Percentiles rank a stretch among this genome's conserved stretches.
Conservation (phyloP, 2,329 filamentous ascomycete species). For the Ophiocordyceps robertsii region DNA sequence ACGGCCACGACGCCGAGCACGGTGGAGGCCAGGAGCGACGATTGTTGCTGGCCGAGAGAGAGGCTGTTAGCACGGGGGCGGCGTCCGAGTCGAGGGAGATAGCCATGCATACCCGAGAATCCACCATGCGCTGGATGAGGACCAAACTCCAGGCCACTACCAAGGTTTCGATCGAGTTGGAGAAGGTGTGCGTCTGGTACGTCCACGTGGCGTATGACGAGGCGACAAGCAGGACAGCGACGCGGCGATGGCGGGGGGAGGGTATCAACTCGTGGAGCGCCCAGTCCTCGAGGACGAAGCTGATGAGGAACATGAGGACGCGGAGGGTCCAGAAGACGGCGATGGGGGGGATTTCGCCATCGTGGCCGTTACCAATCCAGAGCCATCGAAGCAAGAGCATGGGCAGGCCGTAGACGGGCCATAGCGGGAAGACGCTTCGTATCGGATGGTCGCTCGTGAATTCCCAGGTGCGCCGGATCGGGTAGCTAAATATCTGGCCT, state of each 20-base stretch:
- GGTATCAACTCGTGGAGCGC: conserved; percentile 83
- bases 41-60: conserved; percentile 43
- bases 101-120: conserved; percentile 50
- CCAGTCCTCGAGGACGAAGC: conserved; percentile 97
- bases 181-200: conserved; percentile 96
- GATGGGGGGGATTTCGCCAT: conserved; percentile 66
- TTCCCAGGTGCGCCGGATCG: conserved; percentile 85
- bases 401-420: conserved; percentile 86
- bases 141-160: conserved; percentile 89
- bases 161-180: conserved; percentile 90
- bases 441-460: conserved; percentile 82
- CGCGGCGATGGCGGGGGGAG: conserved; percentile 55
- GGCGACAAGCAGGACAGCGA: conserved; percentile 72
- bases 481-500: conserved; percentile 91
- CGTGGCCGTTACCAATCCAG: conserved; percentile 70
- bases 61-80: conserved; percentile 9
- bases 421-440: conserved; percentile 91
- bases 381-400: conserved; percentile 90
- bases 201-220: conserved; percentile 99
- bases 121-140: conserved; percentile 73
- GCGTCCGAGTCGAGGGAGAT: too few relatives aligned
- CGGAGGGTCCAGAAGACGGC: conserved; percentile 83
- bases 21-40: conserved; percentile 61
- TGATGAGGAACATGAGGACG: conserved; percentile 83
- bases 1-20: conserved; percentile 71